phyloP scores from a whole-genome alignment of 1,284 basidiomycete genomes.

The Xerocomus amazonicus region DNA sequence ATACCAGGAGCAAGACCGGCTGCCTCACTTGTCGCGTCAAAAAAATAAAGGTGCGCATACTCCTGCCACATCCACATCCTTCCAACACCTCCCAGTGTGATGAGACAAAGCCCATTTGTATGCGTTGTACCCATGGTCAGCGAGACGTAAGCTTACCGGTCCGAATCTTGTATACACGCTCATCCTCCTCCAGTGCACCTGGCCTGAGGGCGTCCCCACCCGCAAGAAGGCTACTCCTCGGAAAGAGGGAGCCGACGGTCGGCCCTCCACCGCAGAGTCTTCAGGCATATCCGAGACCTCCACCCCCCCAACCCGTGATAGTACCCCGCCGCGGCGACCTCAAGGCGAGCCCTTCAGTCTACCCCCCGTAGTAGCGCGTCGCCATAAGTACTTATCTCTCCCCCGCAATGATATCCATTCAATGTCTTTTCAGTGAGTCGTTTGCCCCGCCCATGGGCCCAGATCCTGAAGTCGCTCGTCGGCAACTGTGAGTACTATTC shows the following conservation, averaged over 20 bases:
- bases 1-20: conserved; percentile 81
- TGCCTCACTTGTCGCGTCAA: conserved; percentile 81
- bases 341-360: conserved; percentile 46
- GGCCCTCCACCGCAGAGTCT: conserved; percentile 62
- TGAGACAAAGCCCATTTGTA: conserved; percentile 75
- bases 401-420: not conserved
- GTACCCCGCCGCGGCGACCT: conserved; percentile 50
- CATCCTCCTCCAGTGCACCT: conserved; percentile 58
- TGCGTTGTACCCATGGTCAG: conserved; percentile 74
- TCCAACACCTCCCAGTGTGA: conserved; percentile 57
- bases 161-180: conserved; percentile 15
- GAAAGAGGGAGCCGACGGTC: conserved; percentile 48
- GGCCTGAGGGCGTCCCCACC: conserved; percentile 69
- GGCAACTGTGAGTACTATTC: conserved; percentile 44
- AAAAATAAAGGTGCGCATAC: conserved; percentile 70
- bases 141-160: conserved; percentile 52
- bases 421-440: conserved; percentile 19
- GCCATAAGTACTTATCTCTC: conserved; percentile 44
- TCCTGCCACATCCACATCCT: conserved; percentile 3
- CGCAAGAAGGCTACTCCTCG: conserved; percentile 52
- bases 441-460: conserved; percentile 39
- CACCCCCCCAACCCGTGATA: conserved; percentile 62
- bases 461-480: conserved; percentile 43
- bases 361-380: conserved; percentile 49
- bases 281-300: conserved; percentile 58